phyloP scores from a whole-genome alignment of 1,139 yeast species.

The Yamadazyma conglobata region DNA sequence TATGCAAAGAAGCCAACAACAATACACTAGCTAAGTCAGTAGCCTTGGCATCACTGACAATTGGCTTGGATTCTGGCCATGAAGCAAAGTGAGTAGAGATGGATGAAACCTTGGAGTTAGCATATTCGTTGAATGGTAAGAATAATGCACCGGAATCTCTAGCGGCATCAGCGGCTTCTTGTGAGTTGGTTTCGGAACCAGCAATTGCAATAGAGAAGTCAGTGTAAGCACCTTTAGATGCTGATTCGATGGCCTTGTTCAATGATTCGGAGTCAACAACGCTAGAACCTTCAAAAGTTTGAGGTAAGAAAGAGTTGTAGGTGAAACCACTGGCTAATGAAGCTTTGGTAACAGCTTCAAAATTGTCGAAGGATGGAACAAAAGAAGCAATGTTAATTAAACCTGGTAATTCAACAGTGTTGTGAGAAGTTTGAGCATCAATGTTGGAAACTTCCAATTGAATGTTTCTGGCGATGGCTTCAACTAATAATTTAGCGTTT shows the following conservation, averaged over 20 bases:
- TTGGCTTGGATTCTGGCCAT: constrained; percentile 85
- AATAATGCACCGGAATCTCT: constrained; percentile 73
- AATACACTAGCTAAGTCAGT: constrained; percentile 90
- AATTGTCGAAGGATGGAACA: constrained; percentile 64
- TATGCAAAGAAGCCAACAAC: constrained; percentile 84
- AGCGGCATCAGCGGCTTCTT: constrained; percentile 60
- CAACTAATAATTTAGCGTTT: constrained; percentile 92
- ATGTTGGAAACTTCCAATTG: constrained; percentile 66
- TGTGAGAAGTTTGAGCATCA: constrained; percentile 91
- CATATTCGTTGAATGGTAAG: constrained; percentile 75
- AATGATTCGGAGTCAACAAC: constrained; percentile 65
- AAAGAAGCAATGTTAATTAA: constrained; percentile 78
- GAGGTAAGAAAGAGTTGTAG: constrained; percentile 77
- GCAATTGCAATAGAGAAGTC: constrained; percentile 84
- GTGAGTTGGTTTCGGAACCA: constrained; percentile 69
- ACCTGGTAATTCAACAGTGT: constrained; percentile 81
- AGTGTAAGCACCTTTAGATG: constrained; percentile 62
- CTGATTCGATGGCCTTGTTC: constrained; percentile 57
- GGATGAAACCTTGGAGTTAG: constrained; percentile 65
- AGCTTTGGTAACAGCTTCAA: constrained; percentile 65
- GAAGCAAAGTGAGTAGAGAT: constrained; percentile 75
- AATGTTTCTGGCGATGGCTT: constrained; percentile 78
- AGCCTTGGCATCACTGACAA: constrained; percentile 87
- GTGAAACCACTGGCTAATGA: constrained; percentile 88
- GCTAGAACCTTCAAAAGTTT: constrained; percentile 58